phyloP scores from a whole-genome alignment of 768 basidiomycete genomes.

The Suillus plorans region DNA sequence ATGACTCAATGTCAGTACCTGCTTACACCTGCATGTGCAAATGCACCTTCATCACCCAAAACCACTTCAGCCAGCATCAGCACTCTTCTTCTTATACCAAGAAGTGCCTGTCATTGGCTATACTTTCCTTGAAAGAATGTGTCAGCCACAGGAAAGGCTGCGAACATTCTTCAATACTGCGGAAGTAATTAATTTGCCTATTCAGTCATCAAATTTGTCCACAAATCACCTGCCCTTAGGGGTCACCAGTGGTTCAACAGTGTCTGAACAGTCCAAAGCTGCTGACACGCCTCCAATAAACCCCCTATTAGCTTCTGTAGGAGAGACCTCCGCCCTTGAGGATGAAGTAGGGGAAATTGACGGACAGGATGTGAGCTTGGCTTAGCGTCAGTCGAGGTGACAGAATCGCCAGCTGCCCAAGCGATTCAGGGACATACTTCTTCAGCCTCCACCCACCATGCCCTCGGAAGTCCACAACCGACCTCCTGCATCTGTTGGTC shows the following conservation, averaged over 20 bases:
- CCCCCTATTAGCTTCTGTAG: no score
- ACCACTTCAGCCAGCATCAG: background rate
- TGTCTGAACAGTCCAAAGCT: no score
- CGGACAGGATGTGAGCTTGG: no score
- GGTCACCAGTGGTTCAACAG: no score
- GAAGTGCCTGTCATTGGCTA: background rate
- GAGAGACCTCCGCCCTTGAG: no score
- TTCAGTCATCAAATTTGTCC: no score
- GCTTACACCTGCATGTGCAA: background rate
- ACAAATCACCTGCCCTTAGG: no score
- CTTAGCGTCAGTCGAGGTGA: rapidly evolving
- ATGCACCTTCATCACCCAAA: background rate
- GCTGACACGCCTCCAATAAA: no score
- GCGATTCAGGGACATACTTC: background rate
- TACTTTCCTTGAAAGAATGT: background rate
- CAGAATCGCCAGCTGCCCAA: background rate
- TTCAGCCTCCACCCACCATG: background rate
- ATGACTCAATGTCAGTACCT: no score
- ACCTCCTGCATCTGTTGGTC: background rate
- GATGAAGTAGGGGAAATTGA: no score
- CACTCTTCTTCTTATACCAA: background rate
- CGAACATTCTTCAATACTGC: no score
- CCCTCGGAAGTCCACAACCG: background rate
- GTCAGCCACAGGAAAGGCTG: background rate
- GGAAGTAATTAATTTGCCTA: no score